A percentile compares a stretch with the other conserved stretches of the same genome.
These are phyloP conservation scores for Moricandia arvensis DNA, from an alignment of 345 rosid genomes.

Conservation along the genomic window DNA sequence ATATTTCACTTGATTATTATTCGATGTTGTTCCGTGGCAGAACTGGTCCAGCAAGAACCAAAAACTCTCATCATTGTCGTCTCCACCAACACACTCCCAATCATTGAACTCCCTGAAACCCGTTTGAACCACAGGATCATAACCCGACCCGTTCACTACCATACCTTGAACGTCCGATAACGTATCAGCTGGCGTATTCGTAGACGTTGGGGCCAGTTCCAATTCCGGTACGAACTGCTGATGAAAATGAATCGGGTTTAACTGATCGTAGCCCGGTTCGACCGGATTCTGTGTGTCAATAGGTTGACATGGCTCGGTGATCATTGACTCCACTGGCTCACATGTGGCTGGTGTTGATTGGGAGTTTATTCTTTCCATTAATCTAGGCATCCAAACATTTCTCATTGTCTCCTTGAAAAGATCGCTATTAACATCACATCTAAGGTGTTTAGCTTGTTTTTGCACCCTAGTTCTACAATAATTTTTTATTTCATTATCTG, in stretches of 20 bases:
- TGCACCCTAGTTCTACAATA: conserved; percentile 96
- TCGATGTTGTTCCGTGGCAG: no score
- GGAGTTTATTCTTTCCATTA: conserved; percentile 67
- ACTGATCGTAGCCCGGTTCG: conserved; percentile 10
- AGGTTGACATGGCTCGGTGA: conserved; percentile 20
- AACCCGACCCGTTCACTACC: no score
- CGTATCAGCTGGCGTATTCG: no score
- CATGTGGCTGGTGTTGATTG: conserved; percentile 28
- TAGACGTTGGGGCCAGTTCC: no score
- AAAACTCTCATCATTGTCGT: no score
- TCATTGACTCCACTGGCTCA: conserved; percentile 31
- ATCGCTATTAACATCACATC: conserved; percentile 79
- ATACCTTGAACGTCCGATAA: no score
- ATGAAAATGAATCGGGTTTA: not conserved
- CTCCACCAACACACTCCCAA: no score
- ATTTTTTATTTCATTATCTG: conserved; percentile 89
- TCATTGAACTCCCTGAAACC: no score
- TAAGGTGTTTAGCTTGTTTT: conserved; percentile 82
- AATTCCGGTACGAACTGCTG: not conserved
- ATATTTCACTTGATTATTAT: no score
- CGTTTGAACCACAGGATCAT: no score
- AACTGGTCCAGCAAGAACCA: no score
- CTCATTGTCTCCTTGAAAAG: conserved; percentile 75
- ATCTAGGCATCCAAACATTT: conserved; percentile 79
- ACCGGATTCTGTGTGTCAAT: not conserved